Evolutionary conservation across 495 filamentous ascomycete genomes (phyloP).

Genomic region (Aspergillus haitiensis): DNA sequence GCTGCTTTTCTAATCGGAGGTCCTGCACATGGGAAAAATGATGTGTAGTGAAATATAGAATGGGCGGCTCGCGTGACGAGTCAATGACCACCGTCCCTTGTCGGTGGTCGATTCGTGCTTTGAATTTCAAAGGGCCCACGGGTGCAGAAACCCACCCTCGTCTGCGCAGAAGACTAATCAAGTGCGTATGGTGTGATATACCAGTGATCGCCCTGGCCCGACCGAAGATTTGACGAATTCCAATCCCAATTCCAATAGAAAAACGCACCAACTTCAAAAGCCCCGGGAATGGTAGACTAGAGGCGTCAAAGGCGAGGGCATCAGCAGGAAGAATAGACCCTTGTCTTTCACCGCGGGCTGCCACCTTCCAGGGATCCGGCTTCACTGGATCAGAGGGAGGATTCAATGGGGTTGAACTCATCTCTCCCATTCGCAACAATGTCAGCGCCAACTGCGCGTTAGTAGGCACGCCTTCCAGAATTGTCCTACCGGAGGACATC

Average conservation of each 20-base stretch:
- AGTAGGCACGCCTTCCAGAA: constrained; percentile 83
- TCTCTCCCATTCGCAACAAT: constrained; percentile 81
- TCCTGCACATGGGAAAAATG: constrained; percentile 33
- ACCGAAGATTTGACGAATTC: constrained; percentile 56
- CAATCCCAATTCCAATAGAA: neutral
- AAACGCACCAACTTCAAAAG: neutral
- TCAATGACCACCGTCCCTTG: constrained; percentile 72
- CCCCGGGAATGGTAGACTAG: neutral
- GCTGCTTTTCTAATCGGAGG: constrained; percentile 43
- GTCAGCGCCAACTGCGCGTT: constrained; percentile 86
- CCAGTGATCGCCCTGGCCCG: constrained; percentile 66
- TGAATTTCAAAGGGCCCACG: constrained; percentile 74
- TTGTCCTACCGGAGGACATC: constrained; percentile 47
- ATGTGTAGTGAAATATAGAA: constrained; percentile 52
- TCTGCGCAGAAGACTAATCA: constrained; percentile 66
- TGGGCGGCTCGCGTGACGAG: constrained; percentile 49
- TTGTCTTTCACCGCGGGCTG: neutral
- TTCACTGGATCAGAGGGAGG: constrained; percentile 55
- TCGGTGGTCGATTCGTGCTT: constrained; percentile 66
- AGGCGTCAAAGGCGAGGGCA: neutral
- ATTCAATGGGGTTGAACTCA: constrained; percentile 76
- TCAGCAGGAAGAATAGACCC: neutral
- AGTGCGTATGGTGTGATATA: constrained; percentile 63
- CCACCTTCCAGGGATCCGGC: constrained; percentile 33
- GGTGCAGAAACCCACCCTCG: constrained; percentile 39